Percentiles rank a stretch among this genome's conserved stretches.
Conservation (phyloP, 371 early-diverging fungal genomes). For the Mortierella sp. region DNA sequence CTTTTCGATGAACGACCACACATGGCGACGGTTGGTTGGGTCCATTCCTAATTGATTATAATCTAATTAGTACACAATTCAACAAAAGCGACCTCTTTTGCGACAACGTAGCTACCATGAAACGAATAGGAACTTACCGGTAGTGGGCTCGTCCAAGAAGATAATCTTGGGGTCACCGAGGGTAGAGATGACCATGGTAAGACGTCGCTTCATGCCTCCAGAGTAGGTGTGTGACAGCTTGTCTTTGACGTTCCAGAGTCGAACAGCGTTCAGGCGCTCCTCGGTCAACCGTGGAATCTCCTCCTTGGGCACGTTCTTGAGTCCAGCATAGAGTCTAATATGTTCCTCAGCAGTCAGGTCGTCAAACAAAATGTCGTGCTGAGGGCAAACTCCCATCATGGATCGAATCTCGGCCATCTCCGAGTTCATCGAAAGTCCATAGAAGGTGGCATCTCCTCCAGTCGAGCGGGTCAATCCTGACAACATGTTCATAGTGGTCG, state of each 20-base stretch:
- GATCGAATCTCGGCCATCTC: constrained; percentile 72
- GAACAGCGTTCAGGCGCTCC: constrained; percentile 63
- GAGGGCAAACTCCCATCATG: constrained; percentile 81
- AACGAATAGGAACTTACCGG: constrained; percentile 52
- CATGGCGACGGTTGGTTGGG: constrained; percentile 79
- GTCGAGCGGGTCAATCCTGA: constrained; percentile 76
- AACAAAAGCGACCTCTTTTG: background rate
- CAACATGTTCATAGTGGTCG: constrained; percentile 74
- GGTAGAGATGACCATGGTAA: constrained; percentile 80
- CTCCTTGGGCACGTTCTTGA: constrained; percentile 70
- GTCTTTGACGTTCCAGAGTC: constrained; percentile 62
- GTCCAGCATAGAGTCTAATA: constrained; percentile 71
- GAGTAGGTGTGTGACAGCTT: constrained; percentile 66
- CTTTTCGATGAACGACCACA: constrained; percentile 80
- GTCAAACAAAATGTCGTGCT: constrained; percentile 78
- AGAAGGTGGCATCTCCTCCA: constrained; percentile 74
- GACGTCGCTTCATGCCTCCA: constrained; percentile 84
- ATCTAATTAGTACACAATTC: background rate
- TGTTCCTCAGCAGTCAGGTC: constrained; percentile 78
- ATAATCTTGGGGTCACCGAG: constrained; percentile 82
- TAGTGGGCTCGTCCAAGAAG: constrained; percentile 85
- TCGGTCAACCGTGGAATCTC: constrained; percentile 60
- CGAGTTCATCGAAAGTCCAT: constrained; percentile 62
- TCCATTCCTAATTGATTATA: constrained; percentile 69
- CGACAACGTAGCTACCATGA: background rate